phyloP scores from a whole-genome alignment of 148 eudicot species.

The Rheum nobile region DNA sequence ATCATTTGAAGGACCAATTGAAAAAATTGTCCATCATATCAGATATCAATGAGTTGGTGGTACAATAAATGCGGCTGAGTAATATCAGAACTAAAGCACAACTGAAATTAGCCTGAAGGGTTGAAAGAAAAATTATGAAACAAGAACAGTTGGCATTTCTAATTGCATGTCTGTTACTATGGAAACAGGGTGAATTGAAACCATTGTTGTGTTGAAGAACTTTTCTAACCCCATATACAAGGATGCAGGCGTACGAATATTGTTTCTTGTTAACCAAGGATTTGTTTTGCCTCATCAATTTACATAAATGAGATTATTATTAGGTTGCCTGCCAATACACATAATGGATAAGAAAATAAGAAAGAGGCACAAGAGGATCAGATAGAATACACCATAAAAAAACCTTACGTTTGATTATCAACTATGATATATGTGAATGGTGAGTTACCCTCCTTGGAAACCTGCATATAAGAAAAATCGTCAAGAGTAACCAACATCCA shows the following conservation, averaged over 20 bases:
- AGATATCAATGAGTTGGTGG: background rate
- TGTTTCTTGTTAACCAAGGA: background rate
- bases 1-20: constrained; percentile 5
- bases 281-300: background rate
- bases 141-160: background rate
- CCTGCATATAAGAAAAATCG: constrained; percentile 36
- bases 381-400: background rate
- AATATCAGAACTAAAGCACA: background rate
- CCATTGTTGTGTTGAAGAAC: background rate
- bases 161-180: background rate
- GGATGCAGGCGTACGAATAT: background rate
- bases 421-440: constrained; percentile 90
- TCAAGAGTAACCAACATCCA: background rate
- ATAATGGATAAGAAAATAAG: background rate
- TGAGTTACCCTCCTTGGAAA: constrained; percentile 86
- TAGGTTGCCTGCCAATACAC: background rate
- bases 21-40: background rate
- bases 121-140: background rate
- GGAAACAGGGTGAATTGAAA: background rate
- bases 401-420: constrained; percentile 79
- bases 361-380: background rate
- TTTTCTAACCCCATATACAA: background rate
- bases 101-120: background rate
- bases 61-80: background rate
- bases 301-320: background rate